phyloP scores from a whole-genome alignment of 2,329 filamentous ascomycete species.

The Beauveria pseudobassiana region DNA sequence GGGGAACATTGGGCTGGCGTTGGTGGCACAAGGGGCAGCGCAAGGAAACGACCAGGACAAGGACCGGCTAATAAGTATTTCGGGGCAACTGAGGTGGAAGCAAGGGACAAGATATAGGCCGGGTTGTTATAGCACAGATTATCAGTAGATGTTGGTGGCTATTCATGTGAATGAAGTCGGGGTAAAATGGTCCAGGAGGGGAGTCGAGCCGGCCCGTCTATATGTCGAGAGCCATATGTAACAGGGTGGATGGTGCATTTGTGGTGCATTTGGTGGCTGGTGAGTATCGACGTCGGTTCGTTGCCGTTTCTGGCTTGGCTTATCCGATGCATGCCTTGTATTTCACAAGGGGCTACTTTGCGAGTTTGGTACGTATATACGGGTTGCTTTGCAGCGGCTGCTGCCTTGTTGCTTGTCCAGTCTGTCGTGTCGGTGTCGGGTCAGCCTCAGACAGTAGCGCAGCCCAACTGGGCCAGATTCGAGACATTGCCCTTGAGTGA shows the following conservation, averaged over 20 bases:
- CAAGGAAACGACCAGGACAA: neutral
- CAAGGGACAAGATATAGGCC: neutral
- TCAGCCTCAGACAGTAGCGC: neutral
- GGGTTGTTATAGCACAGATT: neutral
- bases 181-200: neutral
- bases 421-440: neutral
- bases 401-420: neutral
- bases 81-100: neutral
- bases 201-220: neutral
- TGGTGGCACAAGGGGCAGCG: neutral
- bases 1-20: neutral
- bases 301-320: neutral
- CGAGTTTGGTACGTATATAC: too few relatives aligned
- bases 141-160: neutral
- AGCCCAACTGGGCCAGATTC: conserved; percentile 1
- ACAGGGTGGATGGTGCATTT: too few relatives aligned
- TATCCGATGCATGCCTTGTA: neutral
- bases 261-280: neutral
- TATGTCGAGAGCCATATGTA: neutral
- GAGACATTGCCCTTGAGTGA: conserved; percentile 1
- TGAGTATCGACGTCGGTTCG: neutral
- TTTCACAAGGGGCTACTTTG: too few relatives aligned
- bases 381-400: too few relatives aligned
- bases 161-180: conserved; percentile 3
- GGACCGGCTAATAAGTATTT: neutral